phyloP scores from a whole-genome alignment of 2,329 filamentous ascomycete species.

The Verticillium tricorpus region DNA sequence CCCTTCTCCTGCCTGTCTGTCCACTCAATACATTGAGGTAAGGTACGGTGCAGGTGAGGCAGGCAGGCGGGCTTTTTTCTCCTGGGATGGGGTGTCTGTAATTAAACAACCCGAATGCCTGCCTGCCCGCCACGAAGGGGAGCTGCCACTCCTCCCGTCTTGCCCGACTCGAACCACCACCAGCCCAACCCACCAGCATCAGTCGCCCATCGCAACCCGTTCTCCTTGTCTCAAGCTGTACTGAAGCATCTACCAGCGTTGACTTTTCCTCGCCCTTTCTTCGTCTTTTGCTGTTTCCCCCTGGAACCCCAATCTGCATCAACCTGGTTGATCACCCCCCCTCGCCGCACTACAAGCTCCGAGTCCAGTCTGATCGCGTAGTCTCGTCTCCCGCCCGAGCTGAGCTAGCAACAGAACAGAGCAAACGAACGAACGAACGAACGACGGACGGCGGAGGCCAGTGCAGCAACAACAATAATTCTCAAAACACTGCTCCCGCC shows the following conservation, averaged over 20 bases:
- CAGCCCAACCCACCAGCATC: neutral
- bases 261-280: neutral
- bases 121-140: neutral
- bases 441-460: neutral
- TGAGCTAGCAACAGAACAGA: neutral
- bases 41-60: neutral
- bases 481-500: neutral
- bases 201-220: neutral
- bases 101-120: neutral
- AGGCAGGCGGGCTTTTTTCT: neutral
- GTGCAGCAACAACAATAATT: neutral
- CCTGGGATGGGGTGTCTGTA: neutral
- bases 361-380: neutral
- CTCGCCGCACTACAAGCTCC: neutral
- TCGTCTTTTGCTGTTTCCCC: neutral
- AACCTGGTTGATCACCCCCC: neutral
- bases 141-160: neutral
- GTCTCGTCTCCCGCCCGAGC: neutral
- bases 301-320: neutral
- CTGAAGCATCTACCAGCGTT: neutral
- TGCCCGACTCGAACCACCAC: neutral
- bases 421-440: neutral
- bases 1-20: no score
- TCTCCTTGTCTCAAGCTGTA: neutral
- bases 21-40: neutral